Evolutionary conservation across 352 stramenopile species (phyloP).

Genomic region (Nothophytophthora sp.): DNA sequence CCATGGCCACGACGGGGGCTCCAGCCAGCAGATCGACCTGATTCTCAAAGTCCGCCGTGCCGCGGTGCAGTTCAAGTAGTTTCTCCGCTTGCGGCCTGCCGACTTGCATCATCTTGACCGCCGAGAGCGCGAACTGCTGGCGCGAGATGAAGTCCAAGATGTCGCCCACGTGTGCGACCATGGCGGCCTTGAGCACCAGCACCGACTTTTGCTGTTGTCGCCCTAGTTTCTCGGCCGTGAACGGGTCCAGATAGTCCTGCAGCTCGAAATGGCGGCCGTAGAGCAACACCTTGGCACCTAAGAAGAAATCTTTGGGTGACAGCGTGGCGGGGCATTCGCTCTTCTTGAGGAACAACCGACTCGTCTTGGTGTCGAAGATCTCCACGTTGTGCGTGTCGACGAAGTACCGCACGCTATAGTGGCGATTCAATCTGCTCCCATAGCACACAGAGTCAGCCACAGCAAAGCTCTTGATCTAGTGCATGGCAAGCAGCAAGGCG

Average conservation of each 20-base stretch:
- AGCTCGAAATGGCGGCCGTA: slow-evolving; percentile 86
- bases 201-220: slow-evolving; percentile 72
- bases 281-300: slow-evolving; percentile 81
- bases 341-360: slow-evolving; percentile 92
- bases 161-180: slow-evolving; percentile 49
- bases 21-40: slow-evolving; percentile 40
- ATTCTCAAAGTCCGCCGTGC: slow-evolving; percentile 25
- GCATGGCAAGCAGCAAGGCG: neutral
- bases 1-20: slow-evolving; percentile 60
- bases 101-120: slow-evolving; percentile 81
- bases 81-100: slow-evolving; percentile 49
- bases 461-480: slow-evolving; percentile 1
- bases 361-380: slow-evolving; percentile 89
- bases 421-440: slow-evolving; percentile 73
- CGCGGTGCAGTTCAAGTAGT: slow-evolving; percentile 48
- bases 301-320: slow-evolving; percentile 75
- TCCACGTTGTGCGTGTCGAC: slow-evolving; percentile 79
- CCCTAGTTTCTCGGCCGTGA: slow-evolving; percentile 69
- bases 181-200: slow-evolving; percentile 58
- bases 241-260: slow-evolving; percentile 81
- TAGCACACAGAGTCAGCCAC: slow-evolving; percentile 1
- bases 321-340: slow-evolving; percentile 77
- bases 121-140: slow-evolving; percentile 74
- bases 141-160: slow-evolving; percentile 61
- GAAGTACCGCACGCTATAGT: slow-evolving; percentile 84